Evolutionary conservation across 2,329 filamentous ascomycete species (phyloP).

Genomic region (Xylariaceae sp.): DNA sequence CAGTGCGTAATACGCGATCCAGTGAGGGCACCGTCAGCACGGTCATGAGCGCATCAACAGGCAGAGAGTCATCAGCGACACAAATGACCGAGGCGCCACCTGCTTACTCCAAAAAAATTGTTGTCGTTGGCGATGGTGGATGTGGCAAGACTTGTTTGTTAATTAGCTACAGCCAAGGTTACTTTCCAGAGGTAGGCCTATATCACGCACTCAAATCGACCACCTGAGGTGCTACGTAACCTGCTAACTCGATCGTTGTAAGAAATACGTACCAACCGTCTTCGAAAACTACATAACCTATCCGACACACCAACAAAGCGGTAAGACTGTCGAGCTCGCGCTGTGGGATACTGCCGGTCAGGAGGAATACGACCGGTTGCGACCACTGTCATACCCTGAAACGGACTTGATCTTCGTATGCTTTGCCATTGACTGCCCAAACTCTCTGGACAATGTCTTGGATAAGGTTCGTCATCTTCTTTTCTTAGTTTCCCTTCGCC

Average conservation of each 20-base stretch:
- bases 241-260: conserved; percentile 4
- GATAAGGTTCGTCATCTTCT: conserved; percentile 76
- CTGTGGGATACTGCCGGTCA: conserved; percentile 99
- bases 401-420: conserved; percentile 98
- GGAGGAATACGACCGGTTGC: conserved; percentile 96
- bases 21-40: conserved; percentile 93
- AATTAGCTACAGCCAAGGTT: conserved; percentile 98
- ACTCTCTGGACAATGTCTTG: conserved; percentile 96
- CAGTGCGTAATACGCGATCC: conserved; percentile 65
- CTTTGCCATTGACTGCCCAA: conserved; percentile 98
- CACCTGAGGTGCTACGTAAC: no score
- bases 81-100: conserved; percentile 90
- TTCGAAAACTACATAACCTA: conserved; percentile 99
- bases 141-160: conserved; percentile 98
- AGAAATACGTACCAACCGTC: conserved; percentile 99
- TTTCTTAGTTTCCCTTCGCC: not conserved
- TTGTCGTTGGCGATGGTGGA: conserved; percentile 96
- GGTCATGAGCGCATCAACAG: conserved; percentile 75
- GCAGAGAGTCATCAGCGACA: conserved; percentile 79
- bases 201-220: not conserved
- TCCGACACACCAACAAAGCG: conserved; percentile 82
- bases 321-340: conserved; percentile 94
- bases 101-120: conserved; percentile 97
- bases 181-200: conserved; percentile 97
- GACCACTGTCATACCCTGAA: conserved; percentile 95